A percentile compares a stretch with the other conserved stretches of the same genome.
Evolutionary conservation across 352 stramenopile genomes (phyloP).

Genomic region (Elongisporangium anandrum): DNA sequence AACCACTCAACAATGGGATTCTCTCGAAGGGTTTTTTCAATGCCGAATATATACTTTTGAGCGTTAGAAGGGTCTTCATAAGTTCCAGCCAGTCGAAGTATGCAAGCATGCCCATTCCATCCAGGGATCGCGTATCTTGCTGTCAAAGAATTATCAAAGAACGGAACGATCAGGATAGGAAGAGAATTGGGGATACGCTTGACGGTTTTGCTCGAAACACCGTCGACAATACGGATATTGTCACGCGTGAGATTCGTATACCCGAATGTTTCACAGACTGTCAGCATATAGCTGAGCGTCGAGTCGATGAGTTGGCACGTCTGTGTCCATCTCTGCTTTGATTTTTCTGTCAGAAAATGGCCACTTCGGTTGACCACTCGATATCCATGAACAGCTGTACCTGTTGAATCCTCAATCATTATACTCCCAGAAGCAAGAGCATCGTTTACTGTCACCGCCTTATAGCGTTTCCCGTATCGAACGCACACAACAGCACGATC

Average conservation of each 20-base stretch:
- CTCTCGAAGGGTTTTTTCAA: neutral
- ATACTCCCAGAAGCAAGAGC: neutral
- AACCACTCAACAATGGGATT: neutral
- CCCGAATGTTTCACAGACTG: neutral
- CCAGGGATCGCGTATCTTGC: conserved; percentile 9
- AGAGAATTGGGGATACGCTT: conserved; percentile 4
- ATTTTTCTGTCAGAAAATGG: neutral
- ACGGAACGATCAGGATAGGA: conserved; percentile 10
- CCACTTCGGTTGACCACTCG: neutral
- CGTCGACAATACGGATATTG: conserved; percentile 8
- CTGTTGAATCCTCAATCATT: neutral
- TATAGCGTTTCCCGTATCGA: neutral
- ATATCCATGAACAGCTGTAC: neutral
- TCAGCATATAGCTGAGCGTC: neutral
- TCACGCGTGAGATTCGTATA: conserved; percentile 5
- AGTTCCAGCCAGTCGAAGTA: conserved; percentile 6
- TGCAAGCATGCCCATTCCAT: conserved; percentile 8
- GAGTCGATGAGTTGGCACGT: too few relatives aligned
- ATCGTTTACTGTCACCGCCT: neutral
- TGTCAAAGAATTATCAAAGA: conserved; percentile 8
- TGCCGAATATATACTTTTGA: neutral
- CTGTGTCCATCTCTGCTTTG: too few relatives aligned
- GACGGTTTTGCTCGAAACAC: conserved; percentile 1
- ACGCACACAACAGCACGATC: neutral
- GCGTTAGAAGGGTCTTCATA: neutral